Evolutionary conservation across 441 rosid species (phyloP).

Genomic region (Pelargonium fulgidum): DNA sequence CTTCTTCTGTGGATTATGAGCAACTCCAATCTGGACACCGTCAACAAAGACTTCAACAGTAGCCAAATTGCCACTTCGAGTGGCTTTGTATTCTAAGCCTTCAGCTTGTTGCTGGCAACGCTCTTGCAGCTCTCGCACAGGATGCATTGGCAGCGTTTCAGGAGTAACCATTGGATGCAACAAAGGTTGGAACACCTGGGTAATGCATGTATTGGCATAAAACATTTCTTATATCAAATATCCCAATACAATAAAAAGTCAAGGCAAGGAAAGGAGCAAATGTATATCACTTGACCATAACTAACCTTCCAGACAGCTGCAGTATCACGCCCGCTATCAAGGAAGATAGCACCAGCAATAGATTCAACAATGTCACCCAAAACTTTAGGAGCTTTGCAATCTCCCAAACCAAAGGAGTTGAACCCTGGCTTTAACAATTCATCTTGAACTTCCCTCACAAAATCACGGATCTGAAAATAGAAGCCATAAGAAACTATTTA

Average conservation of each 20-base stretch:
- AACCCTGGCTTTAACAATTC: constrained; percentile 82
- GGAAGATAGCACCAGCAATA: constrained; percentile 95
- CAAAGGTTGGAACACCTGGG: constrained; percentile 83
- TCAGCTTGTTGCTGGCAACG: constrained; percentile 99
- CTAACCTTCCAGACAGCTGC: constrained; percentile 81
- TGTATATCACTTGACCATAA: constrained; percentile 5
- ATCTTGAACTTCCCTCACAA: constrained; percentile 80
- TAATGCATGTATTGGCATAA: neutral
- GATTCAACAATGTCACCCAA: constrained; percentile 97
- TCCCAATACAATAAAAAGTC: neutral
- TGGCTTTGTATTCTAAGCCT: constrained; percentile 91
- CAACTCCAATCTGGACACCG: constrained; percentile 83
- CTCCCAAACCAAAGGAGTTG: constrained; percentile 96
- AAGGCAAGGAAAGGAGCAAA: neutral
- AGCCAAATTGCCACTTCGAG: constrained; percentile 78
- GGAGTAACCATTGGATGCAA: constrained; percentile 98
- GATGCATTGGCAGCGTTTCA: constrained; percentile 99
- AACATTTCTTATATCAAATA: constrained; percentile 13
- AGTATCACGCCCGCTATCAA: constrained; percentile 77
- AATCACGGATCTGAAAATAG: constrained; percentile 73
- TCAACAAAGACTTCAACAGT: constrained; percentile 95
- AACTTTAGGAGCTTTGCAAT: constrained; percentile 99
- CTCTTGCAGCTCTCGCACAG: constrained; percentile 97
- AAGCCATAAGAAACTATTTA: constrained; percentile 13
- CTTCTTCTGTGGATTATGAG: constrained; percentile 95